Evolutionary conservation across 768 basidiomycete species (phyloP), one percentile per base, ranked within the genome.

Genomic region (Lactarius sanguifluus): DNA sequence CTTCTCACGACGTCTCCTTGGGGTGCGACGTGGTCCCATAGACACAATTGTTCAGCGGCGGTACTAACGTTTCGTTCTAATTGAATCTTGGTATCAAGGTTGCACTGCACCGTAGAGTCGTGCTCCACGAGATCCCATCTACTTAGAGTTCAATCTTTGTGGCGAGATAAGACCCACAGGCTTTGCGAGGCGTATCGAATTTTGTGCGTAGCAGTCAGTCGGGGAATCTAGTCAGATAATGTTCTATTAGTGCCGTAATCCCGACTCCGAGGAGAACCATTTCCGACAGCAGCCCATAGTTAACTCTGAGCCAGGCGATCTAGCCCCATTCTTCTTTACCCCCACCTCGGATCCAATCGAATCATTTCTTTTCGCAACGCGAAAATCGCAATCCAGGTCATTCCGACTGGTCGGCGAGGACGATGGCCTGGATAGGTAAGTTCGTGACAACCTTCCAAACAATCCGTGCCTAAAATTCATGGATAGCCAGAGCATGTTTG

Each of bases 401-500:
- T 58, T 30, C 59, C 54, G 45, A 25, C 57, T 30, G 52, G 43
- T 20, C 10, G 38, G 25, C 57, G 63, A 41, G 36, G 69, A 64
- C 61, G 60, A 68, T 69, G 60, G 16, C 5, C 69, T 62, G 34
- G 69, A 69, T 69, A 68, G 58, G 66, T 60, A 69, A 60, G 47
- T 64, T 25, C 40, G 41, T 52, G 54, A 43, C 50, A 60, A 47
- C 55, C 9, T 55, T n/a, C 61, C 64, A 70, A 70, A 70, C 70
- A 70, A 62, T 70, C 32, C 61, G 64, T 65, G 64, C 64, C 70
- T 70, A 70, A 70, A 66, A 58, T 61, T 64, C 47, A 45, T 54
- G 56, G 64, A 60, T 57, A 57, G 59, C 56, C 45, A 57, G 61
- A 54, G 55, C 64, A 65, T 70, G 59, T 65, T 69, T 64, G 64